These are phyloP conservation scores for Maudiozyma humilis DNA, from an alignment of 1,139 yeast genomes.

Conservation along the genomic window DNA sequence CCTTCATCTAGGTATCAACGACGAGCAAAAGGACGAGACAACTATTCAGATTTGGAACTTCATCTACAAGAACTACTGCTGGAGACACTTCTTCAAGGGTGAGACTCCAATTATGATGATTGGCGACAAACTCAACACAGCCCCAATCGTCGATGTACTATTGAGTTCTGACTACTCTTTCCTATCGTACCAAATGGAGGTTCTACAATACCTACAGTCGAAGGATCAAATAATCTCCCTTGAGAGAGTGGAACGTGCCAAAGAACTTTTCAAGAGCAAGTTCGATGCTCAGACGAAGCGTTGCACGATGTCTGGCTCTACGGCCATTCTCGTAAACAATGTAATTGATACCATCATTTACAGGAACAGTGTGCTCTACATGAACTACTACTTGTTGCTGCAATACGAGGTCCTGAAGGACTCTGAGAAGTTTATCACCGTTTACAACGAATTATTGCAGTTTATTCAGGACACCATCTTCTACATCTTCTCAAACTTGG, in stretches of 20 bases:
- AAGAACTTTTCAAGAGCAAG: conserved; percentile 17
- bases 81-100: conserved; percentile 27
- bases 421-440: conserved; percentile 14
- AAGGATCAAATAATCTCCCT: conserved; percentile 21
- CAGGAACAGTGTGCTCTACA: conserved; percentile 21
- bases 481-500: conserved; percentile 28
- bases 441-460: conserved; percentile 20
- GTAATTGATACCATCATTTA: conserved; percentile 25
- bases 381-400: conserved; percentile 19
- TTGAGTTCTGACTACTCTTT: conserved; percentile 18
- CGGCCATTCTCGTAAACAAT: conserved; percentile 19
- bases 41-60: conserved; percentile 24
- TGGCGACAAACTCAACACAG: conserved; percentile 15
- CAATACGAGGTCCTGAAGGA: conserved; percentile 23
- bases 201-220: conserved; percentile 23
- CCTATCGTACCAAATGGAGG: conserved; percentile 18
- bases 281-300: conserved; percentile 19
- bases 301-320: conserved; percentile 19
- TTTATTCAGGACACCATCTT: conserved; percentile 25
- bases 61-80: conserved; percentile 24
- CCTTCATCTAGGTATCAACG: conserved; percentile 20
- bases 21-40: conserved; percentile 20
- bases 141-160: conserved; percentile 24
- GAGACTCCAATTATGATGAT: conserved; percentile 20
- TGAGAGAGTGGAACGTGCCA: conserved; percentile 15